Conservation (phyloP, 2,329 filamentous ascomycete genomes). For the Aspergillus sp. region DNA sequence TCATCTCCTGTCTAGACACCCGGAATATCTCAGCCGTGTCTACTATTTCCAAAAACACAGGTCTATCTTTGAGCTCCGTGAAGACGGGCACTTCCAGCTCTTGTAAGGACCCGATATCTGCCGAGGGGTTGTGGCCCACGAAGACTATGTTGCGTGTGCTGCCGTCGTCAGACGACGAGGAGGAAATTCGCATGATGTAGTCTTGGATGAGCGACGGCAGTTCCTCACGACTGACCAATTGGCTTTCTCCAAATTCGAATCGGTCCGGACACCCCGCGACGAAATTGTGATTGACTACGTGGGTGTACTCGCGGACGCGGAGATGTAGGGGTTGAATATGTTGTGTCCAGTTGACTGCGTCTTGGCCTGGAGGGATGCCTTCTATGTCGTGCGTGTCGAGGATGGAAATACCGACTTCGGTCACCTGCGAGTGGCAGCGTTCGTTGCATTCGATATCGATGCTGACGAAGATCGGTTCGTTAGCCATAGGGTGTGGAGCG, state of each 20-base stretch:
- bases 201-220: slow-evolving; percentile 41
- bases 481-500: slow-evolving; percentile 42
- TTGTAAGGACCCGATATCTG: slow-evolving; percentile 62
- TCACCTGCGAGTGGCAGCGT: slow-evolving; percentile 55
- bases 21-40: slow-evolving; percentile 70
- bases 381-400: slow-evolving; percentile 61
- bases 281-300: slow-evolving; percentile 59
- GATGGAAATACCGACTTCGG: slow-evolving; percentile 76
- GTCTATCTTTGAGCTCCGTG: slow-evolving; percentile 1
- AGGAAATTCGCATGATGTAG: slow-evolving; percentile 48
- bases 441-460: slow-evolving; percentile 83
- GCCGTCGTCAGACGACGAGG: background rate
- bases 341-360: slow-evolving; percentile 58
- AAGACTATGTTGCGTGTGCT: slow-evolving; percentile 56
- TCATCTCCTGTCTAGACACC: slow-evolving; percentile 47
- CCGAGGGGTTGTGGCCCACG: slow-evolving; percentile 64
- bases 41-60: slow-evolving; percentile 53
- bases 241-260: slow-evolving; percentile 62
- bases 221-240: slow-evolving; percentile 43
- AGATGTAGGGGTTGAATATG: slow-evolving; percentile 66
- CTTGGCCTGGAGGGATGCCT: slow-evolving; percentile 50
- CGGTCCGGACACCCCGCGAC: slow-evolving; percentile 65
- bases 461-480: slow-evolving; percentile 61
- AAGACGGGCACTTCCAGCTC: slow-evolving; percentile 53
- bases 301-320: slow-evolving; percentile 60